A percentile compares a stretch with the other conserved stretches of the same genome.
phyloP scores from a whole-genome alignment of 352 stramenopile species.

The Nothophytophthora sp. region DNA sequence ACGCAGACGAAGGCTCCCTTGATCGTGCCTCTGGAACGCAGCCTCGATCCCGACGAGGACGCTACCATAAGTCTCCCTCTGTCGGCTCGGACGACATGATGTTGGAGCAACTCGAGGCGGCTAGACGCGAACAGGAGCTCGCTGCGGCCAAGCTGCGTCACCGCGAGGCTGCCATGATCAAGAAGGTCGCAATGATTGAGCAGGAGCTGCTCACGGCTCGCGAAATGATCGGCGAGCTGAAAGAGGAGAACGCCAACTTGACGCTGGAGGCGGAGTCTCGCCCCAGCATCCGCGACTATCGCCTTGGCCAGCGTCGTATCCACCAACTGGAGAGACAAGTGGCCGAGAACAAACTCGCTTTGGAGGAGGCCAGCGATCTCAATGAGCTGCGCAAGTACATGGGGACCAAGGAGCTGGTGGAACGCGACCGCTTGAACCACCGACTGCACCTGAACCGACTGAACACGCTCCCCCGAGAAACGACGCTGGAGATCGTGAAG shows the following conservation, averaged over 20 bases:
- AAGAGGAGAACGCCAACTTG: constrained; percentile 84
- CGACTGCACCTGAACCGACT: constrained; percentile 77
- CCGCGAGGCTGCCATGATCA: constrained; percentile 72
- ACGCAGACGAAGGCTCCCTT: constrained; percentile 5
- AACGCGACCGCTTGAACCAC: constrained; percentile 79
- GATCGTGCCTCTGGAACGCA: constrained; percentile 6
- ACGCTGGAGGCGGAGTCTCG: constrained; percentile 73
- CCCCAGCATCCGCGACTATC: constrained; percentile 84
- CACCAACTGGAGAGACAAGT: constrained; percentile 79
- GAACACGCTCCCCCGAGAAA: constrained; percentile 77
- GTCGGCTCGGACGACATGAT: constrained; percentile 68
- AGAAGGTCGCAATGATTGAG: constrained; percentile 80
- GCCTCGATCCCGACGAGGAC: not conserved
- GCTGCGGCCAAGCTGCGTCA: constrained; percentile 58
- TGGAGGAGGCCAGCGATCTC: constrained; percentile 77
- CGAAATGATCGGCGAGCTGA: constrained; percentile 68
- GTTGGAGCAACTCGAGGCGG: constrained; percentile 72
- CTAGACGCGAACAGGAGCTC: constrained; percentile 71
- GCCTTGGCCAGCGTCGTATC: constrained; percentile 68
- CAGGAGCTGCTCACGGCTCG: constrained; percentile 60
- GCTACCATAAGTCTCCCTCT: constrained; percentile 14
- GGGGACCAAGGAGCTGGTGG: constrained; percentile 78
- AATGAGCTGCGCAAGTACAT: constrained; percentile 83
- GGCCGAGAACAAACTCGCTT: constrained; percentile 64
- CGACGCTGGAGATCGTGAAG: constrained; percentile 79